Conservation (phyloP, 129 eudicot species). For the Logfia minima region DNA sequence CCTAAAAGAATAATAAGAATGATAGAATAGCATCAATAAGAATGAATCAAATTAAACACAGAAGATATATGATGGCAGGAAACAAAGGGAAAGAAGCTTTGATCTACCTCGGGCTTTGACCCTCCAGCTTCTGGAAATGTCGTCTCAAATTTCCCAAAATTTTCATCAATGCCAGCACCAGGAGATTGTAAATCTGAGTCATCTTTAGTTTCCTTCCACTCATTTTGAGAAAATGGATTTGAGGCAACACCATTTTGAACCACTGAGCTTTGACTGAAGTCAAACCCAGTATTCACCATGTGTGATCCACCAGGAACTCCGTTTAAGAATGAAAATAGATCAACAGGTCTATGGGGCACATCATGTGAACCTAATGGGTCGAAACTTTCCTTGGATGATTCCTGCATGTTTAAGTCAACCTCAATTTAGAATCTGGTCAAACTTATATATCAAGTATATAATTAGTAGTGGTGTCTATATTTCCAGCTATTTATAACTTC, state of each 20-base stretch:
- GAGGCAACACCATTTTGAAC: constrained; percentile 35
- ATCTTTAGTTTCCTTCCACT: constrained; percentile 32
- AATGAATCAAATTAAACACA: background rate
- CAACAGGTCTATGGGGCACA: constrained; percentile 32
- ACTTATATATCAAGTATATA: constrained; percentile 20
- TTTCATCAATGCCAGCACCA: constrained; percentile 40
- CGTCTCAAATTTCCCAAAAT: constrained; percentile 59
- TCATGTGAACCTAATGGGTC: constrained; percentile 35
- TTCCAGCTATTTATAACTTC: constrained; percentile 8
- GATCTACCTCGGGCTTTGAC: constrained; percentile 43
- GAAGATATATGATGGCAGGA: background rate
- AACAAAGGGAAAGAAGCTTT: constrained; percentile 8
- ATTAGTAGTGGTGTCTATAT: background rate
- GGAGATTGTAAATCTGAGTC: constrained; percentile 33
- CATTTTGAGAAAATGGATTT: constrained; percentile 31
- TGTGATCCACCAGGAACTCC: constrained; percentile 35
- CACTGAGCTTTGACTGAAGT: constrained; percentile 36
- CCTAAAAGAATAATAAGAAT: constrained; percentile 45
- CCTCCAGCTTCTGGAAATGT: constrained; percentile 47
- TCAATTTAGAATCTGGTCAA: constrained; percentile 8
- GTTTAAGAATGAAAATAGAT: constrained; percentile 47
- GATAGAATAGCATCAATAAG: constrained; percentile 6
- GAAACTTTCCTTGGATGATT: constrained; percentile 26
- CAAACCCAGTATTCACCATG: constrained; percentile 32
- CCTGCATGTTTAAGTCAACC: constrained; percentile 34